A percentile compares a stretch with the other conserved stretches of the same genome.
Evolutionary conservation across 345 rosid genomes (phyloP).

Genomic region (Cardamine resedifolia): DNA sequence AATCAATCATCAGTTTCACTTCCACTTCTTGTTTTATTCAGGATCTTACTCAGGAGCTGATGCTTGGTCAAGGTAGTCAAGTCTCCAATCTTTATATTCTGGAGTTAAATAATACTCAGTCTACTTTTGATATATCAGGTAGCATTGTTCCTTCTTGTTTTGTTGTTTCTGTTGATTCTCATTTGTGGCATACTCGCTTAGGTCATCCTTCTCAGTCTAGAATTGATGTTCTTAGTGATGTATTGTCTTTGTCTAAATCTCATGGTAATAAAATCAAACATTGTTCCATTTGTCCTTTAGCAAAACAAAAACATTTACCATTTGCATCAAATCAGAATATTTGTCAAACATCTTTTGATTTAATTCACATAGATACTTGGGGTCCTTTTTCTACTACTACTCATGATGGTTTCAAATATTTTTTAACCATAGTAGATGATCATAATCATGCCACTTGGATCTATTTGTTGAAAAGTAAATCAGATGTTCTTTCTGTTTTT

Average conservation of each 20-base stretch:
- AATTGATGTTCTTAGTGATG: background rate
- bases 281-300: background rate
- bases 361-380: background rate
- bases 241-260: background rate
- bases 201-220: background rate
- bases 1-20: background rate
- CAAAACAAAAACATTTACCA: background rate
- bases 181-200: background rate
- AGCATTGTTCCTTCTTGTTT: background rate
- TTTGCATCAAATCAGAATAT: background rate
- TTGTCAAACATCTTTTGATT: background rate
- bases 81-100: background rate
- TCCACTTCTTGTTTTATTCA: background rate
- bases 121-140: background rate
- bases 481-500: no score
- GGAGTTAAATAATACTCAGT: accelerated
- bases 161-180: background rate
- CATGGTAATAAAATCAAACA: background rate
- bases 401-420: background rate
- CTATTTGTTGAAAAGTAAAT: no score
- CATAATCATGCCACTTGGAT: background rate
- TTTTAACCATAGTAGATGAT: background rate
- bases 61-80: background rate
- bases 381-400: background rate
- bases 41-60: background rate